A percentile compares a stretch with the other conserved stretches of the same genome.
phyloP scores from a whole-genome alignment of 805 yeast species.

The Candida maris region DNA sequence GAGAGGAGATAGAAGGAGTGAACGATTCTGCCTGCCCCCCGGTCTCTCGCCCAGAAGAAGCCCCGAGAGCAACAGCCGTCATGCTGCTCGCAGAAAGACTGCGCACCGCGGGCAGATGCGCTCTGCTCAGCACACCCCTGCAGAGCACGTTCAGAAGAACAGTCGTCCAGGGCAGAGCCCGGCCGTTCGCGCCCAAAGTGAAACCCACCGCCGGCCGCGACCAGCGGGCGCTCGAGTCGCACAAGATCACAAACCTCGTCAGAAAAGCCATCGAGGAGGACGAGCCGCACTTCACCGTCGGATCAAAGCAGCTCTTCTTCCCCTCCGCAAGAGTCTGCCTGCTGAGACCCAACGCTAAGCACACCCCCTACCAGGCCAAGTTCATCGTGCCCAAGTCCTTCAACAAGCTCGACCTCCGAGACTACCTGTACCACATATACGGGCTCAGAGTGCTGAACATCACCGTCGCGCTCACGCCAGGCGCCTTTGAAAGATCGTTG shows the following conservation, averaged over 20 bases:
- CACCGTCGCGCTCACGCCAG: conserved; percentile 80
- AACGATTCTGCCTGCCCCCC: too few relatives aligned
- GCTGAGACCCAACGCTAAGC: conserved; percentile 90
- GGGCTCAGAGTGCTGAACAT: conserved; percentile 87
- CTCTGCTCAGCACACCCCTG: conserved; percentile 9
- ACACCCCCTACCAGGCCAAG: conserved; percentile 95
- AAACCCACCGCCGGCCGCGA: conserved; percentile 18
- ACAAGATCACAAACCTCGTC: conserved; percentile 26
- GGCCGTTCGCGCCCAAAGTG: conserved; percentile 26
- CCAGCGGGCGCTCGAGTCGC: conserved; percentile 26
- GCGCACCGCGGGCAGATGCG: not conserved
- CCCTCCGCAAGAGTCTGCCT: conserved; percentile 82
- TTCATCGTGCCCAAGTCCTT: conserved; percentile 91
- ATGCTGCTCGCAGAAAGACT: too few relatives aligned
- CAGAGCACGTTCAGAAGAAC: conserved; percentile 19
- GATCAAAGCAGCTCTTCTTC: conserved; percentile 71
- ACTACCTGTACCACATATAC: conserved; percentile 84
- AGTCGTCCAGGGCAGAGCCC: conserved; percentile 27
- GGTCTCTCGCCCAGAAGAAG: too few relatives aligned
- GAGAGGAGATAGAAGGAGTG: too few relatives aligned
- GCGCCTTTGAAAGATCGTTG: conserved; percentile 53
- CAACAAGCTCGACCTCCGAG: conserved; percentile 92
- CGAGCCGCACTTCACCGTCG: conserved; percentile 77
- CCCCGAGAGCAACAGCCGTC: too few relatives aligned
- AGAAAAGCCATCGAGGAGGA: conserved; percentile 54